Evolutionary conservation across 495 filamentous ascomycete genomes (phyloP), one percentile per base, ranked within the genome.

Genomic region (Penicillium paxilli): DNA sequence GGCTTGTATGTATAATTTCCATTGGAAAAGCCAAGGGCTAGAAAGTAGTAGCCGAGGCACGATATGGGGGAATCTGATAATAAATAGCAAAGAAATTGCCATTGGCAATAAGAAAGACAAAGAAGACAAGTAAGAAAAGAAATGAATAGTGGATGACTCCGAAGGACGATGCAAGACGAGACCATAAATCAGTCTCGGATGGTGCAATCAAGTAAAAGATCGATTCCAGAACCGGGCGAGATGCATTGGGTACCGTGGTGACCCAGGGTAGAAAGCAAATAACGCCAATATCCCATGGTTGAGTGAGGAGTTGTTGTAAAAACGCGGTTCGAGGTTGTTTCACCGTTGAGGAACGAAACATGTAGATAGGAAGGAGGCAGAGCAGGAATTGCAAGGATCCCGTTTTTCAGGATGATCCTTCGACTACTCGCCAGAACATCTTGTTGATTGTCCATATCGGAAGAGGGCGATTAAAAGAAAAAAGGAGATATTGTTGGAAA

Each of bases 41-140:
- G 60, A 17, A 68, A 66, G 59, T 65, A 68, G 63, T 68, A 66
- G 57, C 47, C 26, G 40, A 48, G 49, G 52, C 58, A 53, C 58
- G 44, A 60, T 47, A 11, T 42, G 48, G 63, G 62, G 60, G 64
- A 61, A 65, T 65, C 52, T 63, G 63, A 44, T 28, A 41, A 8
- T 41, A 41, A 53, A n/a, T 49, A 46, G 22, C 44, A n/a, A 47
- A 35, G 26, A 53, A 14, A 54, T 3, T 49, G 32, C 23, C 49
- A 51, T 37, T 12, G 17, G 55, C 14, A 35, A 44, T 3, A 26
- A 19, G 49, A 32, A 25, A 20, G 32, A 49, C n/a, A 23, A 47
- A 51, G 42, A 35, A 41, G 47, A 40, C 51, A 11, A 20, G 41
- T n/a, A n/a, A n/a, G n/a, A n/a, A n/a, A n/a, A 16, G n/a, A 38